These are phyloP conservation scores for Groenewaldozyma sp. DNA, from an alignment of 1,139 yeast species.

Conservation along the genomic window DNA sequence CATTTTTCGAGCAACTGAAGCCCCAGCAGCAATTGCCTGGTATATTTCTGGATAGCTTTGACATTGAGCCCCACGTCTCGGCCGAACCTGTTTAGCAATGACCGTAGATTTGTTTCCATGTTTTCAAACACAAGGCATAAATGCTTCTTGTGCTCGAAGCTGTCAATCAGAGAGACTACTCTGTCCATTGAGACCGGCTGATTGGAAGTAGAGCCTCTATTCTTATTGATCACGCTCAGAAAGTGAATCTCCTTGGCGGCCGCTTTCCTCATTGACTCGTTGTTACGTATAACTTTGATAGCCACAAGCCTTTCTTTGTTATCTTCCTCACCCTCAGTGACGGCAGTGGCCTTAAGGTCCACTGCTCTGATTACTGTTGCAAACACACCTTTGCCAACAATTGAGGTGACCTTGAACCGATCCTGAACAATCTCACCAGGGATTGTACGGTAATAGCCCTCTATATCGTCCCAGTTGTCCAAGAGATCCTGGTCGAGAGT, in stretches of 20 bases:
- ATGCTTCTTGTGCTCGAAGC: slow-evolving; percentile 79
- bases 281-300: slow-evolving; percentile 57
- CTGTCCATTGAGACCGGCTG: slow-evolving; percentile 48
- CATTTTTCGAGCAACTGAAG: slow-evolving; percentile 71
- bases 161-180: slow-evolving; percentile 64
- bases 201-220: slow-evolving; percentile 32
- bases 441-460: slow-evolving; percentile 76
- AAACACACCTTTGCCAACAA: slow-evolving; percentile 77
- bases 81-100: slow-evolving; percentile 69
- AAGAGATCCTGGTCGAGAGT: slow-evolving; percentile 22
- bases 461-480: slow-evolving; percentile 47
- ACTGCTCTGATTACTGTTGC: slow-evolving; percentile 29
- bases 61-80: slow-evolving; percentile 54
- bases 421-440: slow-evolving; percentile 57
- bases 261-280: slow-evolving; percentile 40
- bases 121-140: slow-evolving; percentile 81
- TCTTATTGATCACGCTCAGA: slow-evolving; percentile 58
- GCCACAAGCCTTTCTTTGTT: slow-evolving; percentile 47
- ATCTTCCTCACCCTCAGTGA: slow-evolving; percentile 41
- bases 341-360: slow-evolving; percentile 29
- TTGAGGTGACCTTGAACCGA: slow-evolving; percentile 70
- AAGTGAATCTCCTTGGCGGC: slow-evolving; percentile 76
- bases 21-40: slow-evolving; percentile 69
- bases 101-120: slow-evolving; percentile 68
- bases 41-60: slow-evolving; percentile 73